Base-by-base conservation (phyloP, 257 asterid species). In the Vinca minor region DNA sequence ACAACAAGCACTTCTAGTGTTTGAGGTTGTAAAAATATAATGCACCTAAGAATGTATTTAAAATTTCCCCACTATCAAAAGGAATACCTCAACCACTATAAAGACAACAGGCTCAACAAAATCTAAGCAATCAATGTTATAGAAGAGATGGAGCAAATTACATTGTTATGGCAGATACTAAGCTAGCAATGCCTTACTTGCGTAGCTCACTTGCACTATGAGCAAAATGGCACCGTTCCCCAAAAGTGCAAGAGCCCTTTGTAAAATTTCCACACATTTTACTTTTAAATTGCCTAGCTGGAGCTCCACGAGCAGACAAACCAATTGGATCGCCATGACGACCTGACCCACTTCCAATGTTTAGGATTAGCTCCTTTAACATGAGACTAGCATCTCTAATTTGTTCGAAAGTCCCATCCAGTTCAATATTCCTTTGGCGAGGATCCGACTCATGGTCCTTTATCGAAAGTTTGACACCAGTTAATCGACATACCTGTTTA, bases 191-290 rank as follows among this genome's bases (percentile, higher is more conserved):
- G n/a, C n/a, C n/a, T n/a, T n/a, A n/a, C n/a, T n/a, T n/a, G 28
- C 89, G 82, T 34, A 90, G 63, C 82, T 90, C 97, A 62, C 77
- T 72, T 15, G 70, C 90, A 50, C 96, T 92, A n/a, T 91, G 98
- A 2, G 98, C 96, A 46, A 91, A 91, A 66, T 88, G 96, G 79
- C 98, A 91, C 85, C 86, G 77, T 8, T 88, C 95, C 17, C 95
- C 98, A 13, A 88, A 91, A 0, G 90, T 91, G 81, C 98, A 91
- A 11, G 91, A 74, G 21, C 98, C 98, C 53, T 80, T 86, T 0
- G 77, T 23, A 56, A 85, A 91, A 20, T 85, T 88, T 80, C 85
- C 95, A 44, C 98, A 91, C 4, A 86, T 71, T 77, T 85, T 91
- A 1, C 92, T 88, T 82, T 88, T 91, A 68, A 50, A 80, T 76